A percentile compares a stretch with the other conserved stretches of the same genome.
phyloP scores from a whole-genome alignment of 169 alveolate genomes.

The Sarcocystis neurona region DNA sequence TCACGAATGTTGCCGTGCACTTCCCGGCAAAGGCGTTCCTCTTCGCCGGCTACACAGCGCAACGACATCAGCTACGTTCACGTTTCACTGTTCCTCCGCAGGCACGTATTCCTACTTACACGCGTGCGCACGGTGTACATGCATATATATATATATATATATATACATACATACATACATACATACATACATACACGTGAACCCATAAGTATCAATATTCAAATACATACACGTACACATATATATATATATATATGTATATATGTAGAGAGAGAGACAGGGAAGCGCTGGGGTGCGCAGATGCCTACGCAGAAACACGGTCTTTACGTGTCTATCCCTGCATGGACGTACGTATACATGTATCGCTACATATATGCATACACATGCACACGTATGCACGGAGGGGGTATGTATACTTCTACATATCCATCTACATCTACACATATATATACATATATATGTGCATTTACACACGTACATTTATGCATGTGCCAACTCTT shows the following conservation, averaged over 20 bases:
- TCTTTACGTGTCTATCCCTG: neutral
- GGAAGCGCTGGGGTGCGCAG: neutral
- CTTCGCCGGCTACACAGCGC: too few species aligned
- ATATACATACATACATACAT: neutral
- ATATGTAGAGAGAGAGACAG: too few species aligned
- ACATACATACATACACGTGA: neutral
- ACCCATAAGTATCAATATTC: neutral
- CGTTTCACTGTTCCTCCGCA: too few species aligned
- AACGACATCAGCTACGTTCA: too few species aligned
- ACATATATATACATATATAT: too few species aligned
- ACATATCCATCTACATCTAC: too few species aligned
- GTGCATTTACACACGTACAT: too few species aligned
- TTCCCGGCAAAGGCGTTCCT: too few species aligned
- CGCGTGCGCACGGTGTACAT: neutral
- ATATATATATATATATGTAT: neutral
- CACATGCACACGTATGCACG: neutral
- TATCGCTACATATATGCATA: neutral
- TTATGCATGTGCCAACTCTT: too few species aligned
- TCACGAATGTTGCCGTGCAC: too few species aligned
- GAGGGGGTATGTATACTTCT: neutral
- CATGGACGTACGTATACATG: neutral
- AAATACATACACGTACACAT: neutral
- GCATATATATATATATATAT: neutral
- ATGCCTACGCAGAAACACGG: neutral
- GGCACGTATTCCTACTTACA: too few species aligned